Conservation (phyloP, 164 flowering plant species). For the Akebia trifoliata region DNA sequence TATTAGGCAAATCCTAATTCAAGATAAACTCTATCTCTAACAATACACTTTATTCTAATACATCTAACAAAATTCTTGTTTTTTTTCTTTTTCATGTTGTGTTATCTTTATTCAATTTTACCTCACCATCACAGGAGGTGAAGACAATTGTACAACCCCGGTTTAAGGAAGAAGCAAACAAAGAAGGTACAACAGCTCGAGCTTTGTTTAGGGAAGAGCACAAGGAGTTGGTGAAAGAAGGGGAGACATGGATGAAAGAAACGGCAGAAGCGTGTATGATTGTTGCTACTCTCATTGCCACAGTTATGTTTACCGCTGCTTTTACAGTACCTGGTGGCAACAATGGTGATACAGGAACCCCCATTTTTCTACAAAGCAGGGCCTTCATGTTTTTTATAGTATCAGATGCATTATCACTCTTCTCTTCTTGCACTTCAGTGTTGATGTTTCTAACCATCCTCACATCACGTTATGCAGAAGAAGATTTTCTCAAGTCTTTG, state of each 20-base stretch:
- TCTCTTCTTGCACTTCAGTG: constrained; percentile 18
- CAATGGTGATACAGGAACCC: background rate
- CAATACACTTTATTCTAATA: no score
- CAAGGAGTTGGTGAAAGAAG: constrained; percentile 6
- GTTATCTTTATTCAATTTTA: background rate
- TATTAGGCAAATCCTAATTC: no score
- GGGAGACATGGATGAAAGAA: constrained; percentile 12
- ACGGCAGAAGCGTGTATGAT: constrained; percentile 8
- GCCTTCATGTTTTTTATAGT: constrained; percentile 11
- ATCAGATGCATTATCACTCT: constrained; percentile 18
- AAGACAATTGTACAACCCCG: constrained; percentile 22
- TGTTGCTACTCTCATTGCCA: constrained; percentile 21
- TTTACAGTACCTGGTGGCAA: constrained; percentile 26
- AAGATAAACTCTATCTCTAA: no score
- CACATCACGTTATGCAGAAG: constrained; percentile 19
- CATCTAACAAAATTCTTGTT: background rate
- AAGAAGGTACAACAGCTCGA: constrained; percentile 8
- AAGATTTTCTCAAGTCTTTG: constrained; percentile 16
- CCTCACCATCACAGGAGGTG: constrained; percentile 19
- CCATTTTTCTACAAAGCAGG: background rate
- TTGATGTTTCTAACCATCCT: constrained; percentile 20
- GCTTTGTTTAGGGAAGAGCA: constrained; percentile 24
- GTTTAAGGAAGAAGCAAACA: constrained; percentile 6
- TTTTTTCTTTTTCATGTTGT: background rate
- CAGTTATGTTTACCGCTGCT: constrained; percentile 22